Percentiles rank a stretch among this genome's conserved stretches.
phyloP scores from a whole-genome alignment of 345 rosid species.

The Rhizophora mangle region DNA sequence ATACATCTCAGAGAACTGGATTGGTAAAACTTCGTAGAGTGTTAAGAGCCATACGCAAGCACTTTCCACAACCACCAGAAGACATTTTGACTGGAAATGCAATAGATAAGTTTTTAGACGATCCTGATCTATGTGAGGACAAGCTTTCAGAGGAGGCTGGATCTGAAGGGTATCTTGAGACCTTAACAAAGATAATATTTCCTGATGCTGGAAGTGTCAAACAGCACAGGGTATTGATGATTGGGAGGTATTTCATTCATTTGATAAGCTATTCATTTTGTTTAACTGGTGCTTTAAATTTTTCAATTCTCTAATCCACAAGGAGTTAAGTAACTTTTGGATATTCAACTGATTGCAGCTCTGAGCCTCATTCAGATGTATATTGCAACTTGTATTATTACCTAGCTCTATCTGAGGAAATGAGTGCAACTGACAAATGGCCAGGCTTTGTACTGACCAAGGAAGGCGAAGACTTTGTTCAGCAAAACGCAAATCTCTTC shows the following conservation, averaged over 20 bases:
- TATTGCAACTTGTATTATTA: slow-evolving; percentile 80
- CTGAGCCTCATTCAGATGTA: slow-evolving; percentile 77
- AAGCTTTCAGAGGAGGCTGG: slow-evolving; percentile 81
- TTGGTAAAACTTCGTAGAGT: slow-evolving; percentile 94
- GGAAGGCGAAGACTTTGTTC: slow-evolving; percentile 98
- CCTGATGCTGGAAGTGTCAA: slow-evolving; percentile 52
- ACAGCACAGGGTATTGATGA: slow-evolving; percentile 56
- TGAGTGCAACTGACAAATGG: slow-evolving; percentile 95
- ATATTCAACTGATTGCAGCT: slow-evolving; percentile 47
- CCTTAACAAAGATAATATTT: slow-evolving; percentile 57
- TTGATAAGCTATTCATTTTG: slow-evolving; percentile 11
- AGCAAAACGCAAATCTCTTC: slow-evolving; percentile 81
- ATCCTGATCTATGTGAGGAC: slow-evolving; percentile 79
- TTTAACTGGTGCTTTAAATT: not conserved
- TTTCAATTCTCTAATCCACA: too few species aligned
- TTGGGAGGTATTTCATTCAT: slow-evolving; percentile 46
- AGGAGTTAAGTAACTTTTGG: too few species aligned
- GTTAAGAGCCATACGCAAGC: slow-evolving; percentile 88
- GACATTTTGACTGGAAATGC: slow-evolving; percentile 71
- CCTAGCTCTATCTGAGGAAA: slow-evolving; percentile 88
- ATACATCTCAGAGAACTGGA: slow-evolving; percentile 71
- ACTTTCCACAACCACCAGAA: slow-evolving; percentile 90
- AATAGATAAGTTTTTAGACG: slow-evolving; percentile 84
- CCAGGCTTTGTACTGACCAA: slow-evolving; percentile 95
- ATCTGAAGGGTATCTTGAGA: slow-evolving; percentile 75